Conservation (phyloP, 2,329 filamentous ascomycete genomes). For the Cladosporium oxysporum region DNA sequence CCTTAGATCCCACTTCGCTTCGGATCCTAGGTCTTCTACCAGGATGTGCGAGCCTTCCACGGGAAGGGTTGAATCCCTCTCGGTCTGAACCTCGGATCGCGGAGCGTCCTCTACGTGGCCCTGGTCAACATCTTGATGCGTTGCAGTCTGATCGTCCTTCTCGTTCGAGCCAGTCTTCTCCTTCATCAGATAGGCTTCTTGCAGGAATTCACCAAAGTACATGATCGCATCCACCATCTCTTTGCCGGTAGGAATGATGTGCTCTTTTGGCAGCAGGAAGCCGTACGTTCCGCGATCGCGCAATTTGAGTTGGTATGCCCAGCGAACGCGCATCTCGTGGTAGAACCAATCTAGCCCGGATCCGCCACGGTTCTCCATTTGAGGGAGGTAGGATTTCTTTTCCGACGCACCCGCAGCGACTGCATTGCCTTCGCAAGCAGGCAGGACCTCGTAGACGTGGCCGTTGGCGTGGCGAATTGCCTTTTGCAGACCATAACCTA, state of each 20-base stretch:
- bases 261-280: constrained; percentile 81
- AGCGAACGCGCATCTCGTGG: constrained; percentile 77
- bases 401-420: constrained; percentile 46
- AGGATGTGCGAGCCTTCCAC: not conserved
- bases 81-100: not conserved
- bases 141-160: not conserved
- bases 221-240: constrained; percentile 82
- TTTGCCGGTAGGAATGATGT: constrained; percentile 86
- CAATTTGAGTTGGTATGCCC: constrained; percentile 91
- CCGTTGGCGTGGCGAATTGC: constrained; percentile 81
- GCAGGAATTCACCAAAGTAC: constrained; percentile 78
- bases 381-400: constrained; percentile 43
- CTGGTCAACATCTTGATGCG: not conserved
- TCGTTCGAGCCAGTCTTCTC: constrained; percentile 20
- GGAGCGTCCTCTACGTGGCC: not conserved
- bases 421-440: constrained; percentile 78
- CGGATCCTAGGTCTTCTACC: not conserved
- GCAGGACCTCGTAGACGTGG: constrained; percentile 60
- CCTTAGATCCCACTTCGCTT: not conserved
- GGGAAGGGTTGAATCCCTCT: not conserved
- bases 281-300: constrained; percentile 93
- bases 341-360: constrained; percentile 96
- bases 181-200: constrained; percentile 44
- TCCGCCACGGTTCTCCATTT: constrained; percentile 75
- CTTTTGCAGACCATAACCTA: constrained; percentile 84